Conservation (phyloP, 768 basidiomycete species). For the Pisolithus microcarpus region DNA sequence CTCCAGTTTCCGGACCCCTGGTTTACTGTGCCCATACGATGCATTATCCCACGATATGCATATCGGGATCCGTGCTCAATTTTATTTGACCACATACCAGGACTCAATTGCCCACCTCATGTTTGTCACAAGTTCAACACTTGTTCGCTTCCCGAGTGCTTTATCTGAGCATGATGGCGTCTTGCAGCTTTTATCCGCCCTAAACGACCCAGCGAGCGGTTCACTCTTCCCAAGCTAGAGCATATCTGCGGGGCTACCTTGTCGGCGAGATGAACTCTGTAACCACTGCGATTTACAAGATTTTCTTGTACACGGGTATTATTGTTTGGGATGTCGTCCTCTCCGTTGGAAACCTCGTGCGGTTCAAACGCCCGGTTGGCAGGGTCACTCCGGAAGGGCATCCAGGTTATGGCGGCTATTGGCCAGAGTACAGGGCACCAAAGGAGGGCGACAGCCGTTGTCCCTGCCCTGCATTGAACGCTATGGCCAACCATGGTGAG, state of each 20-base stretch:
- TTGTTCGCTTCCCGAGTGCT: not conserved
- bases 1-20: no score
- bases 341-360: slow-evolving; percentile 42
- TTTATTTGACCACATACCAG: no score
- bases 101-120: not conserved
- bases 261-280: not conserved
- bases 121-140: not conserved
- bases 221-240: not conserved
- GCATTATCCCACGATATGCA: no score
- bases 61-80: no score
- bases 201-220: not conserved
- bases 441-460: slow-evolving; percentile 60
- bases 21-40: no score
- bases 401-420: slow-evolving; percentile 55
- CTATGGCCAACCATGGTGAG: slow-evolving; percentile 79
- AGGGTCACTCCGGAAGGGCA: slow-evolving; percentile 48
- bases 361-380: slow-evolving; percentile 30
- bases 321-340: slow-evolving; percentile 47
- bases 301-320: slow-evolving; percentile 16
- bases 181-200: not conserved
- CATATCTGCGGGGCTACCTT: no score
- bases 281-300: not conserved
- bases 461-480: slow-evolving; percentile 71
- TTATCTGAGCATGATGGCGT: not conserved
- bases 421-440: slow-evolving; percentile 62